A percentile compares a stretch with the other conserved stretches of the same genome.
Evolutionary conservation across 2,329 filamentous ascomycete species (phyloP).

Genomic region (Graphilbum sp.): DNA sequence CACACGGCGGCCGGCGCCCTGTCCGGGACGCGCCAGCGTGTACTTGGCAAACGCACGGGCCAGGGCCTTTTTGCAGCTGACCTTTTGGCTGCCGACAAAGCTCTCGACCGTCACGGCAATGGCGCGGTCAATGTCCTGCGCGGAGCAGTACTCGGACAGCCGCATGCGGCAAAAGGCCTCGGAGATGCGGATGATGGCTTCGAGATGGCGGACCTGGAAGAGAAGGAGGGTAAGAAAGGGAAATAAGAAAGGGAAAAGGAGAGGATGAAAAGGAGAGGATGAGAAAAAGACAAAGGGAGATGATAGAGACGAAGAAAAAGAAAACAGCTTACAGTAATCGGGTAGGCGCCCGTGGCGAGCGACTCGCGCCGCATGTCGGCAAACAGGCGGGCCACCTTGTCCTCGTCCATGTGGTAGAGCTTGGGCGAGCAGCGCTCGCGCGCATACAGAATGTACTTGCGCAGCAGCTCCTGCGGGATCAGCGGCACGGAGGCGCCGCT

Average conservation of each 20-base stretch:
- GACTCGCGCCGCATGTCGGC: slow-evolving; percentile 92
- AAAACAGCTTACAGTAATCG: slow-evolving; percentile 69
- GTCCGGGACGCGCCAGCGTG: slow-evolving; percentile 38
- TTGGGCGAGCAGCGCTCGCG: slow-evolving; percentile 80
- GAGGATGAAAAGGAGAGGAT: neutral
- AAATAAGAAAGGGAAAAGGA: neutral
- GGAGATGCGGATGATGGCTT: slow-evolving; percentile 91
- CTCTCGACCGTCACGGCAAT: slow-evolving; percentile 94
- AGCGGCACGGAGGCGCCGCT: slow-evolving; percentile 38
- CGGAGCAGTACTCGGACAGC: slow-evolving; percentile 83
- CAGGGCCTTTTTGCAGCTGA: slow-evolving; percentile 93
- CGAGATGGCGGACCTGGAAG: slow-evolving; percentile 75
- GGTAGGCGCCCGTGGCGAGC: slow-evolving; percentile 86
- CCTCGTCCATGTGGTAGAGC: slow-evolving; percentile 93
- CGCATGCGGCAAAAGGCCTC: slow-evolving; percentile 97
- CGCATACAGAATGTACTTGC: slow-evolving; percentile 95
- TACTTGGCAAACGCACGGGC: slow-evolving; percentile 95
- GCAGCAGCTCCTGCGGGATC: slow-evolving; percentile 75
- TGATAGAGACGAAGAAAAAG: neutral
- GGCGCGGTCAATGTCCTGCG: slow-evolving; percentile 85
- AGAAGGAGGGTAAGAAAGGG: neutral
- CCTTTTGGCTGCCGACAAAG: slow-evolving; percentile 91
- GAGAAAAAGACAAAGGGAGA: neutral
- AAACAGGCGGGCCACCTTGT: slow-evolving; percentile 88
- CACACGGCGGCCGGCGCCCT: slow-evolving; percentile 12